Evolutionary conservation across 2,329 filamentous ascomycete species (phyloP).

Genomic region (Colletotrichum sp.): DNA sequence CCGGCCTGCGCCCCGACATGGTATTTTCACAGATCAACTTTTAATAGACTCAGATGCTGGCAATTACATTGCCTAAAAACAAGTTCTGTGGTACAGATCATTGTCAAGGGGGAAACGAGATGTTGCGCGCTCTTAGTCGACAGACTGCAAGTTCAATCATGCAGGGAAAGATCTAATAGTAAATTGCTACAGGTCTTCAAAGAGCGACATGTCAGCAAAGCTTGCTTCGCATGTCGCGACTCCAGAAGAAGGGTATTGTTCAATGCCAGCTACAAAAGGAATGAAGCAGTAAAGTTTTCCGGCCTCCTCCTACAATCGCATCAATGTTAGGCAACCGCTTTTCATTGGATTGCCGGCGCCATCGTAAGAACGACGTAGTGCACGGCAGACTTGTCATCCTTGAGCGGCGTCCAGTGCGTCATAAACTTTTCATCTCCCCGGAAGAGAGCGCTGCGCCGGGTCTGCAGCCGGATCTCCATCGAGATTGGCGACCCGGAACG

Average conservation of each 20-base stretch:
- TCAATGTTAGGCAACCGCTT: too few species aligned
- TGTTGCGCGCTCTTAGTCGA: too few species aligned
- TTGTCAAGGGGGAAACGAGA: too few species aligned
- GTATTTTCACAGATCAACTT: too few species aligned
- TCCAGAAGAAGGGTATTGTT: not conserved
- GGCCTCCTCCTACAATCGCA: too few species aligned
- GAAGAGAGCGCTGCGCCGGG: slow-evolving; percentile 28
- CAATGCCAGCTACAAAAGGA: not conserved
- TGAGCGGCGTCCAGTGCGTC: slow-evolving; percentile 25
- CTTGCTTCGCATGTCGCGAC: too few species aligned
- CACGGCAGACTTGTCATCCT: slow-evolving; percentile 16
- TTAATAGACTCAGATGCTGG: too few species aligned
- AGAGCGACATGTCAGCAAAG: fast-evolving
- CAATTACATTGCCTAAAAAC: too few species aligned
- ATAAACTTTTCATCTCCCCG: slow-evolving; percentile 25
- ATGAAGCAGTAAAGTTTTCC: not conserved
- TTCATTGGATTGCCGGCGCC: slow-evolving; percentile 10
- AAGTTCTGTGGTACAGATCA: too few species aligned
- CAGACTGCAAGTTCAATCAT: too few species aligned
- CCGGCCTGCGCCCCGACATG: too few species aligned
- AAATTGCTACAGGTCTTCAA: not conserved
- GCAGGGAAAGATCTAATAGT: not conserved
- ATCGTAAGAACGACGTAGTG: slow-evolving; percentile 17
- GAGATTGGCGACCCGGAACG: slow-evolving; percentile 35
- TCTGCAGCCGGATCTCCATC: slow-evolving; percentile 30